Conservation (phyloP, 2,329 filamentous ascomycete species). For the Cercospora sp. region DNA sequence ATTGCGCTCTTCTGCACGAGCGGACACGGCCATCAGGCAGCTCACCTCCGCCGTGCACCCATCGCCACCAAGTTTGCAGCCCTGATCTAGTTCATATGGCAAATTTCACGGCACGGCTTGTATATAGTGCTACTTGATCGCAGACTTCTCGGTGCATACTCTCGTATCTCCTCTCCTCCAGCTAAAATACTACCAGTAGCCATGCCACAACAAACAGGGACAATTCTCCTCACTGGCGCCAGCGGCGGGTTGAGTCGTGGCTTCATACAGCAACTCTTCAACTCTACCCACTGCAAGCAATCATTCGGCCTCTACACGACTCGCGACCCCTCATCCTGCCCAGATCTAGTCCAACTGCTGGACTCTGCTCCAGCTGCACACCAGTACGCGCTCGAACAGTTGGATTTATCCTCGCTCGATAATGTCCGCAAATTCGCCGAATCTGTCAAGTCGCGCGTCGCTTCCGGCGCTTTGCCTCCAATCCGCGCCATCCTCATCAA, state of each 20-base stretch:
- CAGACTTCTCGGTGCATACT: too few species aligned
- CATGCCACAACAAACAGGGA: too few species aligned
- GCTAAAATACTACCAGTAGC: too few species aligned
- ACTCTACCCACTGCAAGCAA: neutral
- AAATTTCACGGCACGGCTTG: too few species aligned
- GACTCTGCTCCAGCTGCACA: neutral
- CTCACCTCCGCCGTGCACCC: neutral
- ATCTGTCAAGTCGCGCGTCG: neutral
- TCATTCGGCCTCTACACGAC: neutral
- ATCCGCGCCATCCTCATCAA: neutral
- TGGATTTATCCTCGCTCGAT: neutral
- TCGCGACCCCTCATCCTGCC: neutral
- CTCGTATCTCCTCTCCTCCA: too few species aligned
- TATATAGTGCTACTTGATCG: too few species aligned
- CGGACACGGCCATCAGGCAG: neutral
- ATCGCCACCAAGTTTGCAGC: too few species aligned
- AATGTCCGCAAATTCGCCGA: neutral
- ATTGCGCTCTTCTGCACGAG: neutral
- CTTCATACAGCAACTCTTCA: too few species aligned
- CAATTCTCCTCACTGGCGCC: too few species aligned
- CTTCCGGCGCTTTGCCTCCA: neutral
- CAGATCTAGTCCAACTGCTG: neutral
- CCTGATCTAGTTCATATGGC: too few species aligned
- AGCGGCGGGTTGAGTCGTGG: too few species aligned
- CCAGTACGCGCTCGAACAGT: neutral